phyloP scores from a whole-genome alignment of 2,329 filamentous ascomycete species.

The Fusarium siculi region DNA sequence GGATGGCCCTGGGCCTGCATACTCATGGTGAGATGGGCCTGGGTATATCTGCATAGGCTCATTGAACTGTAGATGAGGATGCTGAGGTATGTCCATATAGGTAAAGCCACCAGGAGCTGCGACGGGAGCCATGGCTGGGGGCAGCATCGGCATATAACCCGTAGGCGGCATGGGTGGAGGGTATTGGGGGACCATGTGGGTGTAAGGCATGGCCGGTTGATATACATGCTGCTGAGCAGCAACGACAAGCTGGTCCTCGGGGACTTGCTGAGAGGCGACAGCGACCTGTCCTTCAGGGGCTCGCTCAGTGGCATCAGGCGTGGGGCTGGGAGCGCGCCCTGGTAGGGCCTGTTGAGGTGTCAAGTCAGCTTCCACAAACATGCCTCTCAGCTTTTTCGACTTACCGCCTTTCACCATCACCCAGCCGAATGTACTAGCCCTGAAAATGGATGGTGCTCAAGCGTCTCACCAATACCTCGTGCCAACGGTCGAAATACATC shows the following conservation, averaged over 20 bases:
- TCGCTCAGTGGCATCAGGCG: neutral
- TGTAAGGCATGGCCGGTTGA: neutral
- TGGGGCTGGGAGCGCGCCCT: too few species aligned
- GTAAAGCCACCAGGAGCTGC: neutral
- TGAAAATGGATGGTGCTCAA: too few species aligned
- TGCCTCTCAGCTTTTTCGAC: too few species aligned
- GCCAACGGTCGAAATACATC: too few species aligned
- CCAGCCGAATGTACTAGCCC: too few species aligned
- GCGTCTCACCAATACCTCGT: too few species aligned
- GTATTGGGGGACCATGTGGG: neutral
- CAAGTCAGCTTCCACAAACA: too few species aligned
- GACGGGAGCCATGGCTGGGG: neutral
- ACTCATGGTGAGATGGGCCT: neutral
- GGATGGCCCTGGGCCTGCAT: neutral
- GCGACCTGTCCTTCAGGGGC: neutral
- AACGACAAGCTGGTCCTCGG: neutral
- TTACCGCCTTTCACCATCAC: too few species aligned
- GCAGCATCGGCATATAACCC: neutral
- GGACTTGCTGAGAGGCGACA: neutral
- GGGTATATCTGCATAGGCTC: neutral
- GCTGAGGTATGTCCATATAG: slow-evolving; percentile 3
- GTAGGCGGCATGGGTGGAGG: neutral
- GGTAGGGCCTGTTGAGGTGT: too few species aligned
- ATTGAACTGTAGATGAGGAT: neutral
- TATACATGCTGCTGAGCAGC: neutral